Percentiles rank a stretch among this genome's conserved stretches.
Evolutionary conservation across 352 stramenopile species (phyloP).

Genomic region (Halophytophthora batemanensis): DNA sequence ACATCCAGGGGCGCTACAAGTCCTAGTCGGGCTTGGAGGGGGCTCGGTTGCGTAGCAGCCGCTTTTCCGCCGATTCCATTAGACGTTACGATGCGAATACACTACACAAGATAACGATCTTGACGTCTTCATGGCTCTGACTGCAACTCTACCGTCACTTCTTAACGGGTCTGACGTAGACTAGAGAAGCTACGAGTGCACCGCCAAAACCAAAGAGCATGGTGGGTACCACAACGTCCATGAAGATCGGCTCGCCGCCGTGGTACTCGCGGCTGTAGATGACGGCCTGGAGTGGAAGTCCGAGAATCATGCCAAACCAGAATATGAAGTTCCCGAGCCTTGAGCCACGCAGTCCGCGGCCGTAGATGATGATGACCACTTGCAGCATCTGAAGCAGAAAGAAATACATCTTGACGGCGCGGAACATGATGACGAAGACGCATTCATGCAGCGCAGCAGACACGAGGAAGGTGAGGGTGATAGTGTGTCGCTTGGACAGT

Average conservation of each 20-base stretch:
- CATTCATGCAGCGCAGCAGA: slow-evolving; percentile 95
- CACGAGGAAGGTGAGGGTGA: slow-evolving; percentile 91
- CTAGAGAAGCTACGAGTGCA: slow-evolving; percentile 43
- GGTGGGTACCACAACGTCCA: slow-evolving; percentile 73
- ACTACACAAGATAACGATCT: not conserved
- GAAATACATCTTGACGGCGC: slow-evolving; percentile 91
- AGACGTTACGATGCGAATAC: not conserved
- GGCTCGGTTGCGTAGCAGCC: not conserved
- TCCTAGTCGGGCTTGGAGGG: too few relatives aligned
- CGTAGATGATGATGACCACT: slow-evolving; percentile 89
- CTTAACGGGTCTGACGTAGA: slow-evolving; percentile 33
- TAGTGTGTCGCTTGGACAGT: slow-evolving; percentile 70
- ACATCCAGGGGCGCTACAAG: slow-evolving; percentile 19
- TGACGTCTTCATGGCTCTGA: not conserved
- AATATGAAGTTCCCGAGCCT: slow-evolving; percentile 79
- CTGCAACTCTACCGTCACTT: slow-evolving; percentile 15
- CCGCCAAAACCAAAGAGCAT: slow-evolving; percentile 64
- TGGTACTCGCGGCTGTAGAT: slow-evolving; percentile 84
- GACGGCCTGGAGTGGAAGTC: slow-evolving; percentile 64
- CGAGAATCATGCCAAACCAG: slow-evolving; percentile 77
- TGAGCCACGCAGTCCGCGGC: slow-evolving; percentile 65
- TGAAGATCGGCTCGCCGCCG: slow-evolving; percentile 74
- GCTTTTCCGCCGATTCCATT: not conserved
- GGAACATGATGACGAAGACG: slow-evolving; percentile 94
- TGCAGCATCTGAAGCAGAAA: slow-evolving; percentile 95